Evolutionary conservation across 2,329 filamentous ascomycete species (phyloP).

Genomic region (Fusarium sp.): DNA sequence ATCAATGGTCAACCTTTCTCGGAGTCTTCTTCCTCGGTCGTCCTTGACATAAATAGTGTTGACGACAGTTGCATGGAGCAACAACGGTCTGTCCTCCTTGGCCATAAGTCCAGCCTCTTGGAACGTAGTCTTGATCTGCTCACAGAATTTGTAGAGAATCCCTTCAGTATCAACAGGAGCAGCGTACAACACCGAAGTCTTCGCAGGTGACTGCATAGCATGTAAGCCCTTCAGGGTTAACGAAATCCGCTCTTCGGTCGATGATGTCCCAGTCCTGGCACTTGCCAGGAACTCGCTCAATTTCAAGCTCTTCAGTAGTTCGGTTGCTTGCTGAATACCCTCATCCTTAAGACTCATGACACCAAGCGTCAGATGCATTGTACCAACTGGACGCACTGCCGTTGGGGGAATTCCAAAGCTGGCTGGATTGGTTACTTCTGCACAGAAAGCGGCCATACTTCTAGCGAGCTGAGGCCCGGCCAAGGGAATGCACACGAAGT

Average conservation of each 20-base stretch:
- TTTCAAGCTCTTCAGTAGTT: constrained; percentile 55
- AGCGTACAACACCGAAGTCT: constrained; percentile 74
- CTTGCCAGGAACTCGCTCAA: constrained; percentile 56
- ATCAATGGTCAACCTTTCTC: constrained; percentile 63
- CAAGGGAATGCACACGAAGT: constrained; percentile 83
- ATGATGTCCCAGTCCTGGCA: constrained; percentile 32
- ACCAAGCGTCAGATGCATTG: constrained; percentile 87
- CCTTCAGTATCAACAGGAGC: constrained; percentile 66
- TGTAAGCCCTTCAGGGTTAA: constrained; percentile 67
- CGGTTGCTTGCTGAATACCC: constrained; percentile 59
- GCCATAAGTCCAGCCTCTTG: constrained; percentile 66
- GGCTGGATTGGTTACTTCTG: constrained; percentile 63
- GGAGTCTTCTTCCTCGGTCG: constrained; percentile 38
- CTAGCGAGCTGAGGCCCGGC: constrained; percentile 73
- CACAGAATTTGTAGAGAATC: constrained; percentile 68
- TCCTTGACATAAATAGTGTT: constrained; percentile 83
- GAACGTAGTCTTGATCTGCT: constrained; percentile 67
- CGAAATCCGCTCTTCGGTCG: constrained; percentile 44
- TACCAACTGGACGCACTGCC: constrained; percentile 81
- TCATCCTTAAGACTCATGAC: constrained; percentile 78
- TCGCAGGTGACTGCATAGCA: constrained; percentile 70
- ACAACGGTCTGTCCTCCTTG: constrained; percentile 71
- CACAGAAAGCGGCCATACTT: constrained; percentile 71
- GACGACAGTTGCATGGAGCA: constrained; percentile 85
- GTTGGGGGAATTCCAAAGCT: constrained; percentile 68